Evolutionary conservation across 768 basidiomycete species (phyloP), one percentile per base, ranked within the genome.

Genomic region (Mrakia frigida): DNA sequence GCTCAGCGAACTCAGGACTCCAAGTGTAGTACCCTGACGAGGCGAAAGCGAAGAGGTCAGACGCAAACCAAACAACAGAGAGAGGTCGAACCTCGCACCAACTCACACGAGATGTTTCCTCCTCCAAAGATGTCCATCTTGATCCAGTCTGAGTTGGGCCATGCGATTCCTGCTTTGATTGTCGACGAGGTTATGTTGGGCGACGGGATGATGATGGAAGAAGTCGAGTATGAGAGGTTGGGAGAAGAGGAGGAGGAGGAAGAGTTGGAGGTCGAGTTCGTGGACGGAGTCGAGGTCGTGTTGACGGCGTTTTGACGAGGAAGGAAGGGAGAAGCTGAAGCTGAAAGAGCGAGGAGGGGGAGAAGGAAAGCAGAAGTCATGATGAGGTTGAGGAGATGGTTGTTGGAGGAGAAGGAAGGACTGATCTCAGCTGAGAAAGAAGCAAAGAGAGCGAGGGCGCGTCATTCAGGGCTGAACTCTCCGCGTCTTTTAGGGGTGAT

Each of bases 121-220:
- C 61, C 61, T 1, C 28, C n/a, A 21, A 63, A 63, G 61, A 63
- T 33, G 18, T 35, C 31, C 61, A 63, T 63, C 61, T 63, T 63
- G 61, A 63, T 21, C 61, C 61, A 63, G 61, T 63, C 61, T 9
- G 28, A n/a, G 61, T 63, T 63, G 18, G 61, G 61, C 61, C 61
- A 63, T 2, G 61, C 61, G 61, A 63, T 37, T 14, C 61, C 61
- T 6, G 16, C 16, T 18, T 63, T 63, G 10, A 37, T 33, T 3
- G 61, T 63, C 4, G 31, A 33, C 2, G 31, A 33, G 14, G 61
- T 63, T 33, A 63, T 63, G 61, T 33, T 37, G 13, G 61, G 61
- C 14, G 61, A 2, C 16, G 31, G 3, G 18, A 63, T 31, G 25
- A 63, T 25, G 33, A 63, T 37, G 11, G 61, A 28, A 11, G 61